Base-by-base conservation (phyloP, 148 eudicot species). In the Limonium bicolor region DNA sequence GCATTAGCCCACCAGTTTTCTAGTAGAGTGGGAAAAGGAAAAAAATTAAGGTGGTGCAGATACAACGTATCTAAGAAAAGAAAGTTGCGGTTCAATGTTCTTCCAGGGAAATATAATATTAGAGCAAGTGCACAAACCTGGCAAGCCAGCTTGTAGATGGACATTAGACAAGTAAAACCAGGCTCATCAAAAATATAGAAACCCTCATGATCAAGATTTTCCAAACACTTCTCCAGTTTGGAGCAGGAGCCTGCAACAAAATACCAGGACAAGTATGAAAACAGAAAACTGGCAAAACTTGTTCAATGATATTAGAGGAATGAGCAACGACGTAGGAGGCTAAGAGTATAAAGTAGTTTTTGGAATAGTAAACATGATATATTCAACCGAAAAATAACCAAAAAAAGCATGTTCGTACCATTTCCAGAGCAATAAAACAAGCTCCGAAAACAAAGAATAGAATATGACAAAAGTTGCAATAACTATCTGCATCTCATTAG, bases 1-100 rank as follows among this genome's bases (percentile, higher is more conserved):
- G 13, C 49, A 54, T 39, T 37, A 55, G 28, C 59, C 61, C 63
- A 90, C 99, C 73, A 85, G 67, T 61, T 84, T 76, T 63, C 85
- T 78, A 43, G 39, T 59, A 18, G 85, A 70, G 64, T 80, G 85
- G 4, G 88, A 78, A 65, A 90, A 90, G 51, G 73, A 64, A 48
- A 90, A 90, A 47, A 85, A 51, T 60, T 81, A 95, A 36, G 88
- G 82, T 18, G 95, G 78, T 18, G 66, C 74, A 13, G 77, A 66
- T 53, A 78, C 77, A 24, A 95, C 95, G 73, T 80, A 44, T 57
- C 78, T 75, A 15, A 90, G 82, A 63, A 87, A 77, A 53, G 99
- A 90, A 32, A 90, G 58, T 54, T 90, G 99, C 30, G 95, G 95
- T 69, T 90, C 99, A 13, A 77, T 62, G 50, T 84, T 80, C 54